Percentiles rank a stretch among this genome's conserved stretches.
Evolutionary conservation across 108 stramenopile species (phyloP).

Genomic region (Conticribra weissflogii): DNA sequence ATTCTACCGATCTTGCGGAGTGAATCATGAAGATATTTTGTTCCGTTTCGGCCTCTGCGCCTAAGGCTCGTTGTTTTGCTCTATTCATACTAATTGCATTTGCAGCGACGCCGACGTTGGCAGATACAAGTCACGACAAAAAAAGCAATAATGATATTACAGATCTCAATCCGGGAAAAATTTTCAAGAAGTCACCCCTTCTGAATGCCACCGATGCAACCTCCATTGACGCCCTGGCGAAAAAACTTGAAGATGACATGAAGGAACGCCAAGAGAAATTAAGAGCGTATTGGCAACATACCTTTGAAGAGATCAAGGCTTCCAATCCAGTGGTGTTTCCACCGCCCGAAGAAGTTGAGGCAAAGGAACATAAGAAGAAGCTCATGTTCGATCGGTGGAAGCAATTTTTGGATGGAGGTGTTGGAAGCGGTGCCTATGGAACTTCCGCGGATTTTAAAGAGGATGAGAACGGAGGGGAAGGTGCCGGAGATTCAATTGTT

Average conservation of each 20-base stretch:
- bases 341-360: constrained; percentile 14
- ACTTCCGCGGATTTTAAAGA: neutral
- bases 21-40: too few relatives aligned
- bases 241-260: constrained; percentile 32
- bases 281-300: constrained; percentile 57
- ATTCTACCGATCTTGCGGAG: too few relatives aligned
- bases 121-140: too few relatives aligned
- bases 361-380: constrained; percentile 7
- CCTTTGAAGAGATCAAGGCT: constrained; percentile 64
- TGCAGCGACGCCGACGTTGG: too few relatives aligned
- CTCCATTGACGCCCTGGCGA: constrained; percentile 23
- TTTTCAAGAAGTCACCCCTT: too few relatives aligned
- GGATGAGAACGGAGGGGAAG: constrained; percentile 2
- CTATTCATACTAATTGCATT: too few relatives aligned
- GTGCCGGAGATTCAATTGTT: neutral
- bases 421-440: neutral
- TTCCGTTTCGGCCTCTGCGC: too few relatives aligned
- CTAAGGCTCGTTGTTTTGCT: too few relatives aligned
- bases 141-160: too few relatives aligned
- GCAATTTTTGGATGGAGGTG: constrained; percentile 45
- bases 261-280: constrained; percentile 12
- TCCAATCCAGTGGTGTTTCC: constrained; percentile 38
- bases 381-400: constrained; percentile 54
- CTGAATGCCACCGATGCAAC: constrained; percentile 25
- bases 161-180: too few relatives aligned